Evolutionary conservation across 2,329 filamentous ascomycete species (phyloP).

Genomic region (Hymenoscyphus occultus): DNA sequence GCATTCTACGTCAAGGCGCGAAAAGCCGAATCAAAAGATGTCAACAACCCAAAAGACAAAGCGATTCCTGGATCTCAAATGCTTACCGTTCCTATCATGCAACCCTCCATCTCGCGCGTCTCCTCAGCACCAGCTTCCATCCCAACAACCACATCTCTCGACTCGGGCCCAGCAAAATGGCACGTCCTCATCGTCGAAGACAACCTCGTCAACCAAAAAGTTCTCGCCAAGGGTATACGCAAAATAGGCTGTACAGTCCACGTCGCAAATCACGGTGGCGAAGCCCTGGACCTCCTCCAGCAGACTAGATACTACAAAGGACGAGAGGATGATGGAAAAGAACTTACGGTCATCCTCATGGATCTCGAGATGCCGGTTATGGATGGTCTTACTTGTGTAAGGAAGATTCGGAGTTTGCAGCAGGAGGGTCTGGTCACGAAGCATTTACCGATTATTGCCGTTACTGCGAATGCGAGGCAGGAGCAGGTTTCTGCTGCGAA

Average conservation of each 20-base stretch:
- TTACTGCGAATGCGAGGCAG: conserved; percentile 71
- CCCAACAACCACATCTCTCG: background rate
- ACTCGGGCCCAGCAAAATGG: conserved; percentile 53
- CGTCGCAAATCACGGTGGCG: conserved; percentile 61
- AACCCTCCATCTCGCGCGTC: conserved; percentile 1
- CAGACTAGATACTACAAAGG: conserved; percentile 60
- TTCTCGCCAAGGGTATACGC: conserved; percentile 58
- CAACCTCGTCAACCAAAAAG: conserved; percentile 79
- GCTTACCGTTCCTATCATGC: conserved; percentile 27
- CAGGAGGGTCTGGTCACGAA: conserved; percentile 52
- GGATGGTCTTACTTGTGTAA: conserved; percentile 73
- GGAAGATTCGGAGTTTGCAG: conserved; percentile 66
- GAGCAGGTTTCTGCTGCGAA: conserved; percentile 70
- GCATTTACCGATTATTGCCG: conserved; percentile 72
- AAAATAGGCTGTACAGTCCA: conserved; percentile 57
- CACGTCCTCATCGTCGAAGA: conserved; percentile 78
- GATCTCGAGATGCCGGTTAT: conserved; percentile 78
- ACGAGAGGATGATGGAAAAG: conserved; percentile 82
- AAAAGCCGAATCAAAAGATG: conserved; percentile 13
- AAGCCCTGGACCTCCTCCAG: conserved; percentile 76
- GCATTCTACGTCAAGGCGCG: conserved; percentile 59
- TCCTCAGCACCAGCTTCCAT: conserved; percentile 5
- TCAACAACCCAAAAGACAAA: conserved; percentile 50
- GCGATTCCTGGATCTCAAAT: conserved; percentile 59
- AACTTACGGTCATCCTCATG: conserved; percentile 65